Conservation (phyloP, 805 yeast genomes). For the Komagataella populi region DNA sequence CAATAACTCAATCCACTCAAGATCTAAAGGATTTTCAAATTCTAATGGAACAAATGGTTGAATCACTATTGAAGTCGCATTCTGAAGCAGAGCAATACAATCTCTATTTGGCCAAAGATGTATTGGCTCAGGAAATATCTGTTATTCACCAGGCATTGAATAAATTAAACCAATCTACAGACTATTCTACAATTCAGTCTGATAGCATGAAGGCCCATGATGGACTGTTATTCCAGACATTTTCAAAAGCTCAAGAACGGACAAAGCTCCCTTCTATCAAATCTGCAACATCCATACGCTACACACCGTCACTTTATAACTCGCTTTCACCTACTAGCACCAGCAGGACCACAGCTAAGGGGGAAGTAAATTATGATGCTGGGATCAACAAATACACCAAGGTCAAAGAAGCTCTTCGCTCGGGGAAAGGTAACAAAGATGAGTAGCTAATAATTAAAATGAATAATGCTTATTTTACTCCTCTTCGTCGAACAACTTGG, state of each 20-base stretch:
- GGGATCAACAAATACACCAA: neutral
- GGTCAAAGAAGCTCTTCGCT: neutral
- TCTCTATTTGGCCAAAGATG: neutral
- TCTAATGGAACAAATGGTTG: neutral
- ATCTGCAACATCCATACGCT: neutral
- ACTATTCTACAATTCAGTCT: neutral
- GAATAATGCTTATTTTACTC: constrained; percentile 9
- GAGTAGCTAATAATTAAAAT: neutral
- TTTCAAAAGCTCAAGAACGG: neutral
- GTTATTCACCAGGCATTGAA: neutral
- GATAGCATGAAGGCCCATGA: neutral
- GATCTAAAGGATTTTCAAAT: neutral
- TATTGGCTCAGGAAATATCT: neutral
- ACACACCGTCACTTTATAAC: neutral
- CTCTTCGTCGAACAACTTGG: constrained; percentile 28
- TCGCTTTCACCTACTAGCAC: neutral
- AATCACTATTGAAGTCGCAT: neutral
- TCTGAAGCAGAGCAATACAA: neutral
- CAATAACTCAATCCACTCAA: neutral
- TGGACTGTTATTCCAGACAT: neutral
- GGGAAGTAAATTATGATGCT: neutral
- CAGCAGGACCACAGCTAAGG: neutral
- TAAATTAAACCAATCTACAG: neutral
- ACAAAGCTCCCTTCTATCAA: neutral
- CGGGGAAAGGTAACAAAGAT: neutral